Percentiles rank a stretch among this genome's conserved stretches.
phyloP scores from a whole-genome alignment of 441 rosid species.

The Manihot esculenta region DNA sequence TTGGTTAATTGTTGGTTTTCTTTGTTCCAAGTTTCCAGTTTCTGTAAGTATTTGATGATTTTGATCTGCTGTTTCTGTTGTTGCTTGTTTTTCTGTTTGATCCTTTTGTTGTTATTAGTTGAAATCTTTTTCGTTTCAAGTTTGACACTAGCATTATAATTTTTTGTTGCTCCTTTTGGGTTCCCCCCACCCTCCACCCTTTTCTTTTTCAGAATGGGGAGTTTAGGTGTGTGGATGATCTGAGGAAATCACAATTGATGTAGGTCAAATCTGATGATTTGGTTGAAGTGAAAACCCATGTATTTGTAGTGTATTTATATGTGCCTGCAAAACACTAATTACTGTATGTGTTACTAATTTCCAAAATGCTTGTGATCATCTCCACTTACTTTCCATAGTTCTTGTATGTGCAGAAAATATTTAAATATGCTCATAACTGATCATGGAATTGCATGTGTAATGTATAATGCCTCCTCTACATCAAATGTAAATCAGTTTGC shows the following conservation, averaged over 20 bases:
- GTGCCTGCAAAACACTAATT: neutral
- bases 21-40: neutral
- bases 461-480: neutral
- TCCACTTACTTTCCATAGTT: neutral
- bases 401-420: neutral
- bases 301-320: neutral
- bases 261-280: neutral
- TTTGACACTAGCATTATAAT: too few species aligned
- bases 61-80: slow-evolving; percentile 6
- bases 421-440: neutral
- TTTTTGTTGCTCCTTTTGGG: neutral
- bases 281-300: neutral
- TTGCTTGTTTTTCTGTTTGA: neutral
- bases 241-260: neutral
- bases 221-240: neutral
- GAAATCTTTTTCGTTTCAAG: neutral
- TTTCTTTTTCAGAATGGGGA: neutral
- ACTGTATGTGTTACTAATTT: neutral
- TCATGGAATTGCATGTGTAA: neutral
- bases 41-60: slow-evolving; percentile 1
- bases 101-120: neutral
- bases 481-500: neutral
- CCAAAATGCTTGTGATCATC: slow-evolving; percentile 9
- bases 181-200: too few species aligned
- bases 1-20: neutral